Evolutionary conservation across 768 basidiomycete genomes (phyloP), one percentile per base, ranked within the genome.

Genomic region (Boletus edulis): DNA sequence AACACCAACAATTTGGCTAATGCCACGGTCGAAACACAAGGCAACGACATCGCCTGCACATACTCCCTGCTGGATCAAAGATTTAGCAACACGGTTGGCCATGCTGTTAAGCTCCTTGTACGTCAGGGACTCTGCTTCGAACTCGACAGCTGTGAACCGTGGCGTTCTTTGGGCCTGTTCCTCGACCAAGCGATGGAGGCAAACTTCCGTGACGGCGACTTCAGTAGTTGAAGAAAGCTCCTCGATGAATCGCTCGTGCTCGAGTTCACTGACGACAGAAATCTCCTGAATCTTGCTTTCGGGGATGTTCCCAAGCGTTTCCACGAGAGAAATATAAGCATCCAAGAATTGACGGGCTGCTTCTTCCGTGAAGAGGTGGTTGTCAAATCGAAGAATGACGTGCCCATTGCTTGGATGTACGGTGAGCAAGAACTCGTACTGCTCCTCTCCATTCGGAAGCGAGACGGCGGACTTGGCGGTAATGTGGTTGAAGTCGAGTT

Each of bases 61-160:
- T 0, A 69, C 66, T 29, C 68, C 67, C 12, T 68, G 56, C 43
- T 61, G 68, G 18, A 61, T 57, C 44, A 69, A 47, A 11, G 59
- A 65, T 22, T 55, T 60, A 0, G 73, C 72, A 18, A 74, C 63
- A 29, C 69, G 67, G 49, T 75, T 73, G 5, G 73, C 65, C 40
- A 56, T 61, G 6, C 54, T 34, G 24, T 73, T 72, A 14, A 75
- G 64, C 31, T 70, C 66, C 15, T 61, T 46, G 55, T 69, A 74
- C 0, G 72, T 71, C 35, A 74, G 39, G 0, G 63, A 56, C 44
- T 73, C 59, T 39, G 61, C 58, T 34, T 64, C 68, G 18, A 70
- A 69, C 43, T 70, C 67, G 24, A 69, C 18, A 14, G 68, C 67
- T 9, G 60, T 50, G 41, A 59, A 34, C 17, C 22, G 24, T 3